phyloP scores from a whole-genome alignment of 2,329 filamentous ascomycete species.

The Metarhizium brunneum region DNA sequence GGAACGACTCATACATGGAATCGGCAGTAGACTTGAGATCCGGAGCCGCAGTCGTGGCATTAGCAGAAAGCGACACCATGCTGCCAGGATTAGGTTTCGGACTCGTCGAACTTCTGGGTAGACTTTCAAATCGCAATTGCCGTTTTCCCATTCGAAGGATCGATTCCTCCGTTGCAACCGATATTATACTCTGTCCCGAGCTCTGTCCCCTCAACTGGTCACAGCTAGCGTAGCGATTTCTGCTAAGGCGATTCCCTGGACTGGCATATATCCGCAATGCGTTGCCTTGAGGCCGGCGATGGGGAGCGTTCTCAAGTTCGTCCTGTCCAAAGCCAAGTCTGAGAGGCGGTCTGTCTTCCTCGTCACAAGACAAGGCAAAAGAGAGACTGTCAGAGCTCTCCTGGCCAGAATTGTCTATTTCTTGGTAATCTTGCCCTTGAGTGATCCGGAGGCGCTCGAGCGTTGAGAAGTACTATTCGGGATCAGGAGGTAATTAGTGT shows the following conservation, averaged over 20 bases:
- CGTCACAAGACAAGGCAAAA: conserved; percentile 7
- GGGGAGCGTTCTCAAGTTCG: conserved; percentile 9
- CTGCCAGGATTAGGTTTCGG: conserved; percentile 7
- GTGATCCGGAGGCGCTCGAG: conserved; percentile 61
- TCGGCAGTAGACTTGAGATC: conserved; percentile 29
- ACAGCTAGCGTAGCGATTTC: conserved; percentile 58
- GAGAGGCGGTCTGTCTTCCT: conserved; percentile 3
- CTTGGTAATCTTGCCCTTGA: conserved; percentile 29
- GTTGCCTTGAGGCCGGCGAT: conserved; percentile 2
- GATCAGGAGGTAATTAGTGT: background rate
- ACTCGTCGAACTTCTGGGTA: background rate
- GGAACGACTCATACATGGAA: conserved; percentile 57
- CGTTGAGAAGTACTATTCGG: conserved; percentile 59
- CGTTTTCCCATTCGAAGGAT: conserved; percentile 17
- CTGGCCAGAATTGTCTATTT: conserved; percentile 16
- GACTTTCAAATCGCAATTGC: conserved; percentile 12
- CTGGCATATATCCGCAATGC: conserved; percentile 1
- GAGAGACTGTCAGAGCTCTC: conserved; percentile 14
- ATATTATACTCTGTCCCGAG: conserved; percentile 27
- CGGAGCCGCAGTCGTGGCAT: conserved; percentile 7
- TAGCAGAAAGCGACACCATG: conserved; percentile 15
- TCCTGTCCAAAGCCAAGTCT: conserved; percentile 9
- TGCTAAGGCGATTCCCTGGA: conserved; percentile 15
- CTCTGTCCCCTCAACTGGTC: conserved; percentile 53
- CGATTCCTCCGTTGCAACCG: conserved; percentile 18